Percentiles rank a stretch among this genome's conserved stretches.
phyloP scores from a whole-genome alignment of 2,329 filamentous ascomycete species.

The Septoria linicola region DNA sequence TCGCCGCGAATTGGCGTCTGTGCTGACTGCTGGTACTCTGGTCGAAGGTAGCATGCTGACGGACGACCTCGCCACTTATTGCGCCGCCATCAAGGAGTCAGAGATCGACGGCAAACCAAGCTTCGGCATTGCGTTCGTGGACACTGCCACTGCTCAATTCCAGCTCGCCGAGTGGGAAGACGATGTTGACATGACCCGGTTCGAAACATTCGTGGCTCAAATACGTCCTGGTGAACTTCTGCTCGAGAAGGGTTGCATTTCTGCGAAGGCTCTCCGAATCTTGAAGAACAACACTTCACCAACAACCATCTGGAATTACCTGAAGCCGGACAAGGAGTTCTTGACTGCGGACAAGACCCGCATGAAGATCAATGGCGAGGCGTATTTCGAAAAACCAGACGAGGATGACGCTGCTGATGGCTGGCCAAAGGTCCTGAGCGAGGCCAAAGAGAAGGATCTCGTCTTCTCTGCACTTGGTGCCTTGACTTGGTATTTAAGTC shows the following conservation, averaged over 20 bases:
- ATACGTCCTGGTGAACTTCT: conserved; percentile 84
- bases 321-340: conserved; percentile 86
- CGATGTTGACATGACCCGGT: conserved; percentile 90
- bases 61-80: conserved; percentile 95
- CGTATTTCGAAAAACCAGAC: conserved; percentile 68
- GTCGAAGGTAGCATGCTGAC: conserved; percentile 97
- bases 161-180: conserved; percentile 89
- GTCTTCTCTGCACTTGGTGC: conserved; percentile 90
- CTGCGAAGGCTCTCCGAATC: conserved; percentile 85
- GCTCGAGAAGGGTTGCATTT: conserved; percentile 77
- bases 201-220: conserved; percentile 94
- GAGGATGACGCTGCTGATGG: conserved; percentile 57
- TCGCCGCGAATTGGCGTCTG: conserved; percentile 81
- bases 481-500: conserved; percentile 78
- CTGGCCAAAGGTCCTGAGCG: conserved; percentile 74
- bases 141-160: conserved; percentile 94
- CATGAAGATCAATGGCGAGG: conserved; percentile 74
- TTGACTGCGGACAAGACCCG: conserved; percentile 81
- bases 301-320: conserved; percentile 91
- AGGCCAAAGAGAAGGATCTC: conserved; percentile 73
- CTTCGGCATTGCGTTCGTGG: conserved; percentile 91
- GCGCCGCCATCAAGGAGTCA: conserved; percentile 80
- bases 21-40: conserved; percentile 87
- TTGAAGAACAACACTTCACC: conserved; percentile 93
- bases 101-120: conserved; percentile 70